These are phyloP conservation scores for Tremella yokohamensis DNA, from an alignment of 768 basidiomycete genomes.

Conservation along the genomic window DNA sequence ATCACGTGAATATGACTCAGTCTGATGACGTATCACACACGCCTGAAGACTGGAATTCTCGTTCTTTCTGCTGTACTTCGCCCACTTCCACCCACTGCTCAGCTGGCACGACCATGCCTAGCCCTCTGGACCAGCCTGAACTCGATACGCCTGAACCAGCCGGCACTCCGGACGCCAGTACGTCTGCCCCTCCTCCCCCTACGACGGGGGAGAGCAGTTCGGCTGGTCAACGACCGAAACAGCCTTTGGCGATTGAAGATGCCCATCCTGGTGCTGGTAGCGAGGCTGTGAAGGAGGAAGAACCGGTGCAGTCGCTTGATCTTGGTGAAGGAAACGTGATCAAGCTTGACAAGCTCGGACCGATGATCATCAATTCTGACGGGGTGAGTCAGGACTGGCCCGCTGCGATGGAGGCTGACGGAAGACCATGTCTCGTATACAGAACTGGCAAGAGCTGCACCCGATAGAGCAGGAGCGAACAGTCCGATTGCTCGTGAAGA, in stretches of 20 bases:
- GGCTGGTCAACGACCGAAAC: background rate
- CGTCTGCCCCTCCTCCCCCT: background rate
- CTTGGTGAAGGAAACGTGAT: constrained; percentile 50
- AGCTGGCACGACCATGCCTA: constrained; percentile 10
- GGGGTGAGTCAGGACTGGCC: constrained; percentile 55
- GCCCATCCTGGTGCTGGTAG: background rate
- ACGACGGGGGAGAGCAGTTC: background rate
- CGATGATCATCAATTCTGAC: constrained; percentile 67
- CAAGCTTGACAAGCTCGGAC: constrained; percentile 62
- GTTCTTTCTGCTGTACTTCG: too few relatives aligned
- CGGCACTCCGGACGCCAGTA: background rate
- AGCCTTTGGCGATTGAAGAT: constrained; percentile 22
- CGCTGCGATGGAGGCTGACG: background rate
- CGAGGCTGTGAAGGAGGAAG: constrained; percentile 6
- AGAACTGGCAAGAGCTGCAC: constrained; percentile 64
- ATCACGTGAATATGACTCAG: constrained; percentile 5
- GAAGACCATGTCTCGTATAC: constrained; percentile 65
- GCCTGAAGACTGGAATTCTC: too few relatives aligned
- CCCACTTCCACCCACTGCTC: background rate
- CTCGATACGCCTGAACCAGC: too few relatives aligned
- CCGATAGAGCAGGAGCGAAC: constrained; percentile 61
- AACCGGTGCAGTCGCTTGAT: constrained; percentile 31
- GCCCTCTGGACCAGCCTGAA: constrained; percentile 24
- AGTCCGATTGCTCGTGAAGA: constrained; percentile 57
- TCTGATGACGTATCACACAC: too few relatives aligned